phyloP scores from a whole-genome alignment of 2,329 filamentous ascomycete species.

The Aspergillus pseudoglaucus region DNA sequence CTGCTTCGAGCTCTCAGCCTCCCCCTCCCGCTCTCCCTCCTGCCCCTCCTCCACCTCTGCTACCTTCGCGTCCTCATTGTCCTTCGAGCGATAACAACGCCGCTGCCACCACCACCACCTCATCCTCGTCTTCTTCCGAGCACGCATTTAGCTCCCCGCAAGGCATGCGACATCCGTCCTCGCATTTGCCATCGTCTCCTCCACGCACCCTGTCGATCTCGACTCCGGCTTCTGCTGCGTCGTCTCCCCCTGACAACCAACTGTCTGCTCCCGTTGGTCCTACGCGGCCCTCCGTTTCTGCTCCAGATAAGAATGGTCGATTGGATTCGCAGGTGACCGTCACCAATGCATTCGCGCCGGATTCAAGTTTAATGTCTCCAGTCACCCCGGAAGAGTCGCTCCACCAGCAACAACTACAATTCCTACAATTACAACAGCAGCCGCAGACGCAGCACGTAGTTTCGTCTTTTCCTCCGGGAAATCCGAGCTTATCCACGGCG shows the following conservation, averaged over 20 bases:
- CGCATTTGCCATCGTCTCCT: conserved; percentile 1
- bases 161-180: conserved; percentile 10
- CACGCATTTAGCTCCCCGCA: background rate
- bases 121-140: background rate
- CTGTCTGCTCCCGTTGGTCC: background rate
- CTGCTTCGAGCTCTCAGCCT: background rate
- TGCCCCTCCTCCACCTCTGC: background rate
- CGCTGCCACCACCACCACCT: too few relatives aligned
- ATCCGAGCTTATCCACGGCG: background rate
- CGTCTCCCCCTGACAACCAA: background rate
- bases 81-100: too few relatives aligned
- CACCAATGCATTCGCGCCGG: background rate
- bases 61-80: background rate
- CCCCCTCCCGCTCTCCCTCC: background rate
- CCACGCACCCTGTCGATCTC: background rate
- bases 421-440: background rate
- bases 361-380: conserved; percentile 13
- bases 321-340: background rate
- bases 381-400: conserved; percentile 12
- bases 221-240: background rate
- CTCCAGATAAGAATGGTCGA: background rate
- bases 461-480: background rate
- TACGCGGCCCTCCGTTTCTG: background rate
- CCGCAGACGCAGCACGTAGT: background rate
- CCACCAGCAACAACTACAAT: conserved; percentile 1